A percentile compares a stretch with the other conserved stretches of the same genome.
Evolutionary conservation across 2,329 filamentous ascomycete genomes (phyloP).

Genomic region (Xylariaceae sp.): DNA sequence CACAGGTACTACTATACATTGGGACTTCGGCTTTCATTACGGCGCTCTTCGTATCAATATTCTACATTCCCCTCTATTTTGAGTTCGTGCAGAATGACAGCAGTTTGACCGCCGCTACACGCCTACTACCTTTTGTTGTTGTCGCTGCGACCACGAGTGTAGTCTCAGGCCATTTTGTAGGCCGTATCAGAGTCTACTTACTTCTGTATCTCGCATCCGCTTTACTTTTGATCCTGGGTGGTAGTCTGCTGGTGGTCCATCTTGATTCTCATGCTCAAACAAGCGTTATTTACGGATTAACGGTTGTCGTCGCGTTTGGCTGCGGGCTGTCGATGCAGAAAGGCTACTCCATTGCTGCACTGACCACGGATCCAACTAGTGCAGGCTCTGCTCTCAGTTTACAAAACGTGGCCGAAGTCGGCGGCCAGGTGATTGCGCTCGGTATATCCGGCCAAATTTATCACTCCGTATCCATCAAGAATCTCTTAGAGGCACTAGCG

Average conservation of each 20-base stretch:
- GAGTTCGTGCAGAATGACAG: conserved; percentile 53
- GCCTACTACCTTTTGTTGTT: conserved; percentile 49
- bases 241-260: conserved; percentile 35
- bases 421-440: conserved; percentile 22
- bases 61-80: conserved; percentile 60
- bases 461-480: conserved; percentile 29
- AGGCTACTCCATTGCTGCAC: conserved; percentile 43
- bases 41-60: conserved; percentile 48
- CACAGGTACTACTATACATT: conserved; percentile 51
- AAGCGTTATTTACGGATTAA: conserved; percentile 43
- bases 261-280: conserved; percentile 32
- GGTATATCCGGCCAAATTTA: conserved; percentile 29
- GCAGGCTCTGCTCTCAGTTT: conserved; percentile 14
- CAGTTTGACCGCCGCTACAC: conserved; percentile 48
- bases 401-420: conserved; percentile 28
- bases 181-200: conserved; percentile 45
- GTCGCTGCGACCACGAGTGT: conserved; percentile 38
- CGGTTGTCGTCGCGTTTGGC: conserved; percentile 42
- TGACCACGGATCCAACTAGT: conserved; percentile 34
- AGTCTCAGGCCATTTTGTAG: conserved; percentile 43
- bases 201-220: conserved; percentile 44
- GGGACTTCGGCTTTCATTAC: conserved; percentile 42
- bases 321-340: conserved; percentile 42
- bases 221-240: conserved; percentile 41
- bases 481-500: conserved; percentile 35